These are phyloP conservation scores for Perkinsus olseni DNA, from an alignment of 169 alveolate species.

Conservation along the genomic window DNA sequence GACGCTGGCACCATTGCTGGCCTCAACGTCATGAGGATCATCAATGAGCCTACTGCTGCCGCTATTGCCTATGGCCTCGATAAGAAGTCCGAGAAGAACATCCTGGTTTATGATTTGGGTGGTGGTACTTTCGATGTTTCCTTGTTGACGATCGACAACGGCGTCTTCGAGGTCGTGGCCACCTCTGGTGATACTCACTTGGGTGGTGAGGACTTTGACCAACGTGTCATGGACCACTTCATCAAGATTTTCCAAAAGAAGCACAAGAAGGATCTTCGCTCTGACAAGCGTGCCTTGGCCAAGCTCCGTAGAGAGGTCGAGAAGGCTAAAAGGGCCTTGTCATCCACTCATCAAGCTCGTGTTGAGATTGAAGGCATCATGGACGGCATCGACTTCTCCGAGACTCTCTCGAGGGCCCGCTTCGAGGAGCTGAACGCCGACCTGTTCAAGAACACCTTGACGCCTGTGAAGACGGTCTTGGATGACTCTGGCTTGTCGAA, in stretches of 20 bases:
- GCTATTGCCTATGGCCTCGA: slow-evolving; percentile 99
- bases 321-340: slow-evolving; percentile 90
- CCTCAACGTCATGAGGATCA: slow-evolving; percentile 90
- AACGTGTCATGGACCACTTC: slow-evolving; percentile 93
- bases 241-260: slow-evolving; percentile 84
- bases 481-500: slow-evolving; percentile 68
- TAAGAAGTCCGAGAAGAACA: slow-evolving; percentile 87
- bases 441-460: slow-evolving; percentile 71
- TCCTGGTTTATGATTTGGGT: slow-evolving; percentile 97
- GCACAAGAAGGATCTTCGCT: slow-evolving; percentile 76
- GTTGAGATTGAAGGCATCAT: slow-evolving; percentile 71
- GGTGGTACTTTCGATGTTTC: slow-evolving; percentile 99
- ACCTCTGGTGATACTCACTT: slow-evolving; percentile 98
- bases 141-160: slow-evolving; percentile 91
- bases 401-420: slow-evolving; percentile 79
- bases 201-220: slow-evolving; percentile 98
- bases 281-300: slow-evolving; percentile 89
- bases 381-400: slow-evolving; percentile 75
- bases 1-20: slow-evolving; percentile 99
- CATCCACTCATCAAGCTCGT: slow-evolving; percentile 64
- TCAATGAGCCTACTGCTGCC: slow-evolving; percentile 99
- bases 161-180: slow-evolving; percentile 95
- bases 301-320: slow-evolving; percentile 95
- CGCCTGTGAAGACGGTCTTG: slow-evolving; percentile 76
- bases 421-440: slow-evolving; percentile 82